Conservation (phyloP, 108 stramenopile species). For the Poteriospumella lacustris region DNA sequence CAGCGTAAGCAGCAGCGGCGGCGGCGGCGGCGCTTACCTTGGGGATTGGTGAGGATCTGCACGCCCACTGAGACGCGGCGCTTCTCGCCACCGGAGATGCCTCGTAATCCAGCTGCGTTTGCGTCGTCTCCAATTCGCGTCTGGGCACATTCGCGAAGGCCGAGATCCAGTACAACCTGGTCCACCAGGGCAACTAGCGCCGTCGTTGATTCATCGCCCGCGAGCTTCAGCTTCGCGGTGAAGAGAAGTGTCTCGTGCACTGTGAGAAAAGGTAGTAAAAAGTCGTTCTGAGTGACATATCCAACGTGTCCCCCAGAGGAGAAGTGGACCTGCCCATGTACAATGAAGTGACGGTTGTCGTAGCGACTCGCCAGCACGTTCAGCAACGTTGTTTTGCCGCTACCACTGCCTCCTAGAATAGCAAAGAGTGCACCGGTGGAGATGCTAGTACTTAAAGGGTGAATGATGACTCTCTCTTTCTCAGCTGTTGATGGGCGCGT, state of each 20-base stretch:
- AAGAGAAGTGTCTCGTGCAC: not conserved
- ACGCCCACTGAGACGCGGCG: not conserved
- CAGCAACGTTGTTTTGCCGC: slow-evolving; percentile 59
- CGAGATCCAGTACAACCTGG: not conserved
- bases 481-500: too few relatives aligned
- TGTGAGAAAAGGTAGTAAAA: not conserved
- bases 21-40: not conserved
- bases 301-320: too few relatives aligned
- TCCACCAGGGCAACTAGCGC: not conserved
- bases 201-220: not conserved
- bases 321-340: too few relatives aligned
- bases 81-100: slow-evolving; percentile 18
- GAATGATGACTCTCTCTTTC: too few relatives aligned
- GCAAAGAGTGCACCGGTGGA: too few relatives aligned
- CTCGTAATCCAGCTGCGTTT: not conserved
- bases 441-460: too few relatives aligned
- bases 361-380: slow-evolving; percentile 63
- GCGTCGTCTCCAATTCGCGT: not conserved
- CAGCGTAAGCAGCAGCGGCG: not conserved
- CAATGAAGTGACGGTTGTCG: too few relatives aligned
- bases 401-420: slow-evolving; percentile 42
- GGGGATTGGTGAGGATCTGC: not conserved
- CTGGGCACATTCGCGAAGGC: not conserved
- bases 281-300: slow-evolving; percentile 9
- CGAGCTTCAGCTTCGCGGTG: not conserved